Base-by-base conservation (phyloP, 306 rosid genomes). In the Gastrolobium bilobum region DNA sequence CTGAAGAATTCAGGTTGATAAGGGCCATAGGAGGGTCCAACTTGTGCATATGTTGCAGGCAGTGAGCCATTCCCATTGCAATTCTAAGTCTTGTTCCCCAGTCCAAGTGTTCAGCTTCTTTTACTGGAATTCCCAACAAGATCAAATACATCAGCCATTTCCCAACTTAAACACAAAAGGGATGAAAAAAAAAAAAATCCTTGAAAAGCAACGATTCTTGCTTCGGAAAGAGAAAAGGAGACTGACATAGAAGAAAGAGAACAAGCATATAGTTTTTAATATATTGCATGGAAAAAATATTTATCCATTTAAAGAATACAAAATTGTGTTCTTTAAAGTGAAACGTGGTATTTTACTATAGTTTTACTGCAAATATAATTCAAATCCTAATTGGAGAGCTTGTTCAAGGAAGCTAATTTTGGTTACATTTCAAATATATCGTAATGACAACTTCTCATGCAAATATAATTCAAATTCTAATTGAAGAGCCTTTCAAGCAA, bases 71-170 rank as follows among this genome's bases (percentile, higher is more conserved):
- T 14, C 99, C 99, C 88, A 84, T 87, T 46, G 91, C 88, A 51
- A 90, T 84, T 84, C 99, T 88, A 15, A 91, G 83, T 33, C 97
- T 89, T 88, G 96, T 84, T 70, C 44, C 72, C 99, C 97, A 95
- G 80, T 90, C 89, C 87, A 95, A 84, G 88, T 85, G 96, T 84
- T 95, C 99, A n/a, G 91, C 90, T 77, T 92, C 99, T 87, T 82
- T 83, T 68, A 89, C 99, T 95, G 94, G 83, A 84, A 60, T 58
- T 68, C 44, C 40, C 60, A 85, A 78, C 31, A 76, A 42, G 56
- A 79, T 43, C 39, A 81, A 68, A 74, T 66, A 47, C 30, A 34
- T 87, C 68, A 81, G 50, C 65, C 74, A 72, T 56, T 59, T 76
- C 4, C 66, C 79, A 79, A 61, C 59, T 42, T 71, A 59, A 51